A percentile compares a stretch with the other conserved stretches of the same genome.
Conservation (phyloP, 2,329 filamentous ascomycete genomes). For the Chaetomium sp. region DNA sequence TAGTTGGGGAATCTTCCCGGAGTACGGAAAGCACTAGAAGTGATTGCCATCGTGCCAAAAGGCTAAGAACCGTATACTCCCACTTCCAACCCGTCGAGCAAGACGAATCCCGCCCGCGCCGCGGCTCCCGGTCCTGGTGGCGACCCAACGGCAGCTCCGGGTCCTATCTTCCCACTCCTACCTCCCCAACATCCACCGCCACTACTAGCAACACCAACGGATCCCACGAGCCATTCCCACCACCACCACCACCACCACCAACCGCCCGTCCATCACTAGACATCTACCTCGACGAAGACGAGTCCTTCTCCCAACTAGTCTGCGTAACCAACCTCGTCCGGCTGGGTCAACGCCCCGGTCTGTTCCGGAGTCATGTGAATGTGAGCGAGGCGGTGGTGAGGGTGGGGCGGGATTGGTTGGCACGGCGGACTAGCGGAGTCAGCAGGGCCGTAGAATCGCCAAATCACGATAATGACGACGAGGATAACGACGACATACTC, state of each 20-base stretch:
- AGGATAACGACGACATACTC: slow-evolving; percentile 41
- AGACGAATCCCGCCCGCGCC: slow-evolving; percentile 38
- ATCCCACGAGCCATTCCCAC: too few relatives aligned
- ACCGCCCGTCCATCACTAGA: slow-evolving; percentile 47
- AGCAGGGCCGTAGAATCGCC: not conserved
- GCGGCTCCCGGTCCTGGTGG: slow-evolving; percentile 31
- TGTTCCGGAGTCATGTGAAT: slow-evolving; percentile 59
- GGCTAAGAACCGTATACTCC: slow-evolving; percentile 58
- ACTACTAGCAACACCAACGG: too few relatives aligned
- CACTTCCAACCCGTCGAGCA: slow-evolving; percentile 60
- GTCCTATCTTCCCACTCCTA: too few relatives aligned
- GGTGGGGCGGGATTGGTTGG: slow-evolving; percentile 67
- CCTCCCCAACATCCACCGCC: too few relatives aligned
- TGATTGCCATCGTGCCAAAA: not conserved
- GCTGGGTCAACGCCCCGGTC: slow-evolving; percentile 50
- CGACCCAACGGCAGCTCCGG: too few relatives aligned
- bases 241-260: too few relatives aligned
- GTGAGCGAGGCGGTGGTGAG: slow-evolving; percentile 63
- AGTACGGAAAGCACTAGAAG: too few relatives aligned
- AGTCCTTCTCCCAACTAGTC: slow-evolving; percentile 70
- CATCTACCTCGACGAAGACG: slow-evolving; percentile 60
- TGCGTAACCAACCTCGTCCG: slow-evolving; percentile 62
- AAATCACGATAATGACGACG: not conserved
- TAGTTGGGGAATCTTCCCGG: too few relatives aligned
- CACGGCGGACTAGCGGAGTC: not conserved